phyloP scores from a whole-genome alignment of 257 asterid genomes.

The Dorcoceras hygrometricum region DNA sequence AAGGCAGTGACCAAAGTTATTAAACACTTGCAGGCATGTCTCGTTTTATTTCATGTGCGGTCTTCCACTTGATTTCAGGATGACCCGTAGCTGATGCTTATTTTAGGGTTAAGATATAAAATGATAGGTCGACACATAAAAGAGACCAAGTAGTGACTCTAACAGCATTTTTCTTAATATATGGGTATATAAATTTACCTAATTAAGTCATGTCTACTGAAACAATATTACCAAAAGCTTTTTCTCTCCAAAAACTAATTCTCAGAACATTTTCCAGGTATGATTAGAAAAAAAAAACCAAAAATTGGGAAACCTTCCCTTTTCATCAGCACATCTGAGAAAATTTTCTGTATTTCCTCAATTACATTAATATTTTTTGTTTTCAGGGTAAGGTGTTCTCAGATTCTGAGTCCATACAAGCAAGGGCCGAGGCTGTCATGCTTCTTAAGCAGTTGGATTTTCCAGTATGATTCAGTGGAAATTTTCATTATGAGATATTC shows the following conservation, averaged over 20 bases:
- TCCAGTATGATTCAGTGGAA: conserved; percentile 55
- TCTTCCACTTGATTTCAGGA: conserved; percentile 14
- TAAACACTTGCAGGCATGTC: conserved; percentile 68
- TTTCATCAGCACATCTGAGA: conserved; percentile 3
- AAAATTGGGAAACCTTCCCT: neutral
- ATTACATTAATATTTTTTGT: conserved; percentile 17
- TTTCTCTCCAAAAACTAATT: neutral
- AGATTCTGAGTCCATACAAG: conserved; percentile 96
- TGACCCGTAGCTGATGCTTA: conserved; percentile 7
- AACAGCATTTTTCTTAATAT: neutral
- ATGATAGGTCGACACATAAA: neutral
- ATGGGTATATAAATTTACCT: neutral
- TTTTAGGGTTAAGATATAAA: conserved; percentile 12
- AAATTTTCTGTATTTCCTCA: neutral
- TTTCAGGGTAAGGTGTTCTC: conserved; percentile 93
- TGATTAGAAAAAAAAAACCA: no score
- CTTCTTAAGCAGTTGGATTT: conserved; percentile 94
- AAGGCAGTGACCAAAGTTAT: conserved; percentile 65
- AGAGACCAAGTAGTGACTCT: neutral
- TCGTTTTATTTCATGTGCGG: conserved; percentile 12
- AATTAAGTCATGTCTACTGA: neutral
- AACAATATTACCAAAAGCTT: neutral
- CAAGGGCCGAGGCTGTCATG: conserved; percentile 98
- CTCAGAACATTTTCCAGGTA: neutral
- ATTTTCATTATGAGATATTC: conserved; percentile 23